Evolutionary conservation across 345 rosid genomes (phyloP), one percentile per base, ranked within the genome.

Genomic region (Psidium guajava): DNA sequence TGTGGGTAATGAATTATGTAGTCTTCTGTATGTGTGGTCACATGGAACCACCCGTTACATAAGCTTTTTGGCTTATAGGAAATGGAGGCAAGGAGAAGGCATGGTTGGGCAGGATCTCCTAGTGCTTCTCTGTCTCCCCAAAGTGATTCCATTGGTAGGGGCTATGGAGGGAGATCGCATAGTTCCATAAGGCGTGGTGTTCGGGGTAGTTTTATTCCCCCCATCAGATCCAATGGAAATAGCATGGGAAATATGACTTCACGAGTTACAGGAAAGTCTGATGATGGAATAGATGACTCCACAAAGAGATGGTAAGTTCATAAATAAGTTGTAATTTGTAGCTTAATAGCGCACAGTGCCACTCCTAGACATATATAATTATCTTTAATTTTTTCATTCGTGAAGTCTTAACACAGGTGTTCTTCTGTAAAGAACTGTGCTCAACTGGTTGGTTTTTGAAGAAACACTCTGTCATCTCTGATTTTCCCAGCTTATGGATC

Each of bases 201-300:
- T 85, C 96, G 97, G 77, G 96, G 98, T 73, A 96, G 89, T 89
- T 97, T 97, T 90, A 91, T 97, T 85, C 98, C 99, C 64, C 98
- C 98, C 24, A 92, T 96, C 89, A 96, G 86, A 92, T 88, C 96
- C 32, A 93, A 93, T 87, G 98, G 97, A 86, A 86, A 89, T 83
- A 91, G 82, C 87, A 81, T 56, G 82, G 98, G 98, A 85, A 96
- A 90, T 88, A 88, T 88, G 91, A 94, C 92, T 54, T 89, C 99
- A 86, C 90, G 95, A 84, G 87, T 83, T 86, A 86, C 87, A 85
- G 98, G 95, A 91, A 96, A 93, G 93, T 88, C 90, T 85, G 99
- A 96, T 69, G 98, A 95, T 89, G 88, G 92, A 87, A 86, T 93
- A 81, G 98, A 95, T 85, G 96, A 96, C 86, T 96, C 98, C 87